Evolutionary conservation across 129 eudicot genomes (phyloP), one percentile per base, ranked within the genome.

Genomic region (Centaurea solstitialis): DNA sequence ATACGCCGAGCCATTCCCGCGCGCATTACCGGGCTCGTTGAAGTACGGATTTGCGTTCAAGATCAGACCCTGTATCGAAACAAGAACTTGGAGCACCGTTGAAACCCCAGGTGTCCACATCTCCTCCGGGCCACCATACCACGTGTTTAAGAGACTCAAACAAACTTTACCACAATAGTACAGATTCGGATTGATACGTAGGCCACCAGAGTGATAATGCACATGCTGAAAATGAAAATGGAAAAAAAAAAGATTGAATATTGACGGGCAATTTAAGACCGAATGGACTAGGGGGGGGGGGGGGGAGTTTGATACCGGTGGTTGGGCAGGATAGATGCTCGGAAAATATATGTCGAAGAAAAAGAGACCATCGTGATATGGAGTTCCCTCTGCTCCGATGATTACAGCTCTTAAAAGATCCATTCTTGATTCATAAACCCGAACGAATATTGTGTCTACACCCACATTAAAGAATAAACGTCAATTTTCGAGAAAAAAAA

Each of bases 341-440:
- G 94, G 91, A 35, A 94, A 92, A 84, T 35, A 84, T 38, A 90
- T 90, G 65, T 94, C 99, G 76, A 94, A 94, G 88, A 92, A 89
- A 80, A 87, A 94, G 57, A 94, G 91, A 17, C 98, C 98, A 76
- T 94, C 97, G 83, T 94, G 98, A 80, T 94, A 94, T 0, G 98
- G 98, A 18, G 98, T 94, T 20, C 98, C 98, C 73, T 90, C 94
- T 23, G 99, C 97, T 78, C 99, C 99, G 6, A 92, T 78, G 59
- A 94, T 92, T 9, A 90, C 99, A 71, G 99, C 99, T 82, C 99
- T 87, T 84, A 94, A 77, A 26, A 94, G 91, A 85, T 94, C 99
- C 97, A 94, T 92, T 73, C 99, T 86, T 76, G 97, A 84, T 76
- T 94, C 99, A 79, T 89, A 94, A 6, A 86, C 99, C 87, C 98